Conservation (phyloP, 257 asterid species). For the Solanum sitiens region DNA sequence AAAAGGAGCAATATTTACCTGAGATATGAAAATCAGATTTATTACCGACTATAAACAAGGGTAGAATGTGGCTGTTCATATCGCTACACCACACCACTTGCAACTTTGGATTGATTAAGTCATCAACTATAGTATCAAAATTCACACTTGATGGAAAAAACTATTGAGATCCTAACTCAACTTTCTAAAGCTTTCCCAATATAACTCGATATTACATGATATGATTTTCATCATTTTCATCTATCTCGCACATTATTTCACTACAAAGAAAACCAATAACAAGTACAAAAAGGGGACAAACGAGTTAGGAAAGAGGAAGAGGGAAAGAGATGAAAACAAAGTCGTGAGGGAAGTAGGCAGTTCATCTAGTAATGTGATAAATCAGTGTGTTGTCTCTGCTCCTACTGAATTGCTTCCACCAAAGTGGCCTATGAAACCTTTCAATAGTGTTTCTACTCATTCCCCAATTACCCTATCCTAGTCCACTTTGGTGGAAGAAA, state of each 20-base stretch:
- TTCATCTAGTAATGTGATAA: too few species aligned
- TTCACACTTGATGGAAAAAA: conserved; percentile 39
- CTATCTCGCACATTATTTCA: conserved; percentile 34
- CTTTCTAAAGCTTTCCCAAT: conserved; percentile 43
- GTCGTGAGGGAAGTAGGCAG: too few species aligned
- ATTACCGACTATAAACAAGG: conserved; percentile 55
- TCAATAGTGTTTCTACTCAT: too few species aligned
- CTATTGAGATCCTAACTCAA: conserved; percentile 43
- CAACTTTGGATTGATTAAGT: conserved; percentile 38
- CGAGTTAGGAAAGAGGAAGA: too few species aligned
- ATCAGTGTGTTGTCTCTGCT: too few species aligned
- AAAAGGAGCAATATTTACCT: too few species aligned
- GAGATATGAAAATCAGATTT: background rate
- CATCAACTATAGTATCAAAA: conserved; percentile 68
- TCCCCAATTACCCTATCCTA: too few species aligned
- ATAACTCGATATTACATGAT: conserved; percentile 22
- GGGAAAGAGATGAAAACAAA: too few species aligned
- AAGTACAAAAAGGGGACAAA: too few species aligned
- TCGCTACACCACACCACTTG: conserved; percentile 28
- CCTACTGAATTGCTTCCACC: too few species aligned
- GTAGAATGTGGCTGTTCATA: conserved; percentile 49
- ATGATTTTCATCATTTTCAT: conserved; percentile 62
- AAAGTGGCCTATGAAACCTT: too few species aligned
- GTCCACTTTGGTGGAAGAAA: too few species aligned
- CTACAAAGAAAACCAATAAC: conserved; percentile 7